phyloP scores from a whole-genome alignment of 148 eudicot species.

The Rhododendron ovatum region DNA sequence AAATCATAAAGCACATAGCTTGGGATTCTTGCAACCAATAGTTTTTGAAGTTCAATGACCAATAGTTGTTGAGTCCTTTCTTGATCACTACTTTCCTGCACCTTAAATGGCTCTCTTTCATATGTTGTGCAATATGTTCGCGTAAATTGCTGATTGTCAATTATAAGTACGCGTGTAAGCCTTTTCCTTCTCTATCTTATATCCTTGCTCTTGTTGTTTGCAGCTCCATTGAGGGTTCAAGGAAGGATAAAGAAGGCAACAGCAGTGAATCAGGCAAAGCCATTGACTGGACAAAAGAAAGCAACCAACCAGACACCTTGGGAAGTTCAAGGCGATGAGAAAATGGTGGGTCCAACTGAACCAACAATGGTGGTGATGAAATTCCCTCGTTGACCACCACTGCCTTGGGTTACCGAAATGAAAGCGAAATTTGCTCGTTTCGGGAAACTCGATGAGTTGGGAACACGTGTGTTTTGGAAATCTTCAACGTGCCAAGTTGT shows the following conservation, averaged over 20 bases:
- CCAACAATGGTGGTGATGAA: not conserved
- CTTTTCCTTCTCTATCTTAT: not conserved
- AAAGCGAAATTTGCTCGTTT: not conserved
- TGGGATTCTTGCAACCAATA: not conserved
- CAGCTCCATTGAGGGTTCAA: not conserved
- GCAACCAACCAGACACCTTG: too few relatives aligned
- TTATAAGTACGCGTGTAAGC: not conserved
- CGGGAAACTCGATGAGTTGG: not conserved
- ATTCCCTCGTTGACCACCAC: not conserved
- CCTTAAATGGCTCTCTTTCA: not conserved
- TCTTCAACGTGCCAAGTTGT: not conserved
- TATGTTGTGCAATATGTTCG: not conserved
- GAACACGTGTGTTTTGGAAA: not conserved
- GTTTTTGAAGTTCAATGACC: not conserved
- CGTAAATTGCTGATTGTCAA: not conserved
- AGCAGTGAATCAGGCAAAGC: too few relatives aligned
- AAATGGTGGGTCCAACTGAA: not conserved
- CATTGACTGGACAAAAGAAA: too few relatives aligned
- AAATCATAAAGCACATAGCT: not conserved
- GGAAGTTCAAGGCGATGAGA: not conserved
- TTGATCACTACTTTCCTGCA: not conserved
- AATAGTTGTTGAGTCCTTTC: not conserved
- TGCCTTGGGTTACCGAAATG: not conserved
- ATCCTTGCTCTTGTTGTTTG: not conserved
- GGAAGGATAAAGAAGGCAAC: too few relatives aligned